Evolutionary conservation across 139 green algal species (phyloP).

Genomic region (Picochlorum sp.): DNA sequence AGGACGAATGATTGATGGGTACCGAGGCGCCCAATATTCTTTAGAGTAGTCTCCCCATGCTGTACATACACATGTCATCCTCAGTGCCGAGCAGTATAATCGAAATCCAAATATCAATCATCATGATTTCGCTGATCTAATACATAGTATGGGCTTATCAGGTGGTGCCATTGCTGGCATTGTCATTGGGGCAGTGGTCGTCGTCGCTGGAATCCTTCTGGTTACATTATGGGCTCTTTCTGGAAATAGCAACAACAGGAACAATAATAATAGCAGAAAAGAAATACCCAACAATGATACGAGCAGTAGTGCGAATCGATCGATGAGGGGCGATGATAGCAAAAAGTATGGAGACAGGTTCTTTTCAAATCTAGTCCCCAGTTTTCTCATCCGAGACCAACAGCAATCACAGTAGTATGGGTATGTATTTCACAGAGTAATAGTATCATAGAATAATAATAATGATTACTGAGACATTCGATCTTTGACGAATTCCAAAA

Average conservation of each 20-base stretch:
- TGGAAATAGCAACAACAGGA: not conserved
- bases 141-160: not conserved
- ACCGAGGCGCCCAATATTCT: not conserved
- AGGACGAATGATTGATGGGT: too few species aligned
- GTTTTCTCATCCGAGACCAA: slow-evolving; percentile 1
- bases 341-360: slow-evolving; percentile 15
- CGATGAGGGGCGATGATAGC: not conserved
- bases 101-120: too few species aligned
- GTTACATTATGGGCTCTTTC: slow-evolving; percentile 3
- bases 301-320: not conserved
- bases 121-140: too few species aligned
- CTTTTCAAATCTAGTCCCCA: slow-evolving; percentile 17
- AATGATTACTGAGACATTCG: slow-evolving; percentile 24
- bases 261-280: slow-evolving; percentile 7
- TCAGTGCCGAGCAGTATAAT: too few species aligned
- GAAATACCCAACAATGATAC: not conserved
- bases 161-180: slow-evolving; percentile 12
- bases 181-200: slow-evolving; percentile 7
- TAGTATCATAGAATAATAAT: too few species aligned
- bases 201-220: not conserved
- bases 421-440: not conserved
- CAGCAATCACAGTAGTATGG: slow-evolving; percentile 1
- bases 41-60: too few species aligned
- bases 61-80: too few species aligned
- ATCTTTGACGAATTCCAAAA: slow-evolving; percentile 26